Evolutionary conservation across 208 protist species (phyloP).

Genomic region (Crithidia fasciculata): DNA sequence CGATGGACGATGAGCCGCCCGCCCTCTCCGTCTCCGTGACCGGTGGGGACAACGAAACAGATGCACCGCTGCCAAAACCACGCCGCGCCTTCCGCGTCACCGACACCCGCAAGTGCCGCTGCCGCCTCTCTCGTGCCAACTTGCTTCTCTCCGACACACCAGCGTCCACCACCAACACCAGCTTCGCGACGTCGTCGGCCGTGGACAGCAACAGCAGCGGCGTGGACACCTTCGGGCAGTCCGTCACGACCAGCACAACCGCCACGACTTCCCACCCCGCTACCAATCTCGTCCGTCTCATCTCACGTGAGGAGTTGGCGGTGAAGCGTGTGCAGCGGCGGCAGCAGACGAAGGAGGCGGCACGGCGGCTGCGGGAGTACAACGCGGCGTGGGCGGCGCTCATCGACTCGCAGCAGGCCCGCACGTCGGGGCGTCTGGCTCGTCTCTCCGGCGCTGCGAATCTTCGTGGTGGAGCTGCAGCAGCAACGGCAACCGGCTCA

Average conservation of each 20-base stretch:
- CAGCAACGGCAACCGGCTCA: not conserved
- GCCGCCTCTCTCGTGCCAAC: not conserved
- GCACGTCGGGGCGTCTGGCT: not conserved
- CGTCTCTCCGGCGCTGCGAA: no score
- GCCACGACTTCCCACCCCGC: not conserved
- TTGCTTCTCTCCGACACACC: not conserved
- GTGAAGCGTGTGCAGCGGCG: conserved; percentile 1
- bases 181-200: conserved; percentile 1
- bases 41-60: not conserved
- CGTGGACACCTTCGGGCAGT: not conserved
- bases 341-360: not conserved
- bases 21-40: not conserved
- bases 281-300: not conserved
- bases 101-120: conserved; percentile 12
- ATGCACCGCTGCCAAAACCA: not conserved
- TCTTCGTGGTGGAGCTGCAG: not conserved
- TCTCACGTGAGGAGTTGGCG: conserved; percentile 1
- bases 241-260: not conserved
- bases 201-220: conserved; percentile 3
- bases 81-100: conserved; percentile 7
- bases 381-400: conserved; percentile 12
- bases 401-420: not conserved
- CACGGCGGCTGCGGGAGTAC: conserved; percentile 13
- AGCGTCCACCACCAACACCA: not conserved
- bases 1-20: not conserved